Conservation (phyloP, 257 asterid genomes). For the Lithospermum erythrorhizon region DNA sequence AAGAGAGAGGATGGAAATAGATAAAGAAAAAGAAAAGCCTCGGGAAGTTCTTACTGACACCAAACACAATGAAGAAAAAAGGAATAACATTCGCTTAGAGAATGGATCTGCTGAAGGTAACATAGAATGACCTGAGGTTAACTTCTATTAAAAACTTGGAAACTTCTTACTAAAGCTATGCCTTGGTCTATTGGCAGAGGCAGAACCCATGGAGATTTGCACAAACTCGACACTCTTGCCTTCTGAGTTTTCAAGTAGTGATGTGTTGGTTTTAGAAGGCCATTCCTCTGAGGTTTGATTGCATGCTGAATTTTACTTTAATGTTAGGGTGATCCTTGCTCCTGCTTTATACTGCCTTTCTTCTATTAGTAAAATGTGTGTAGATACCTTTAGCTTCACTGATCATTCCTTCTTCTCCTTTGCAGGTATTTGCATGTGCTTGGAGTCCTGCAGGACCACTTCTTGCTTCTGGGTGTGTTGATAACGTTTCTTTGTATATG, state of each 20-base stretch:
- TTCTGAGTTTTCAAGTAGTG: conserved; percentile 56
- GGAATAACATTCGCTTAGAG: conserved; percentile 36
- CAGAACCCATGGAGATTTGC: conserved; percentile 90
- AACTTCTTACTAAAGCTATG: conserved; percentile 9
- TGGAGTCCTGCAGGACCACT: conserved; percentile 92
- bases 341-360: conserved; percentile 4
- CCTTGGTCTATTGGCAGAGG: conserved; percentile 36
- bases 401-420: conserved; percentile 18
- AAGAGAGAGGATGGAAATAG: conserved; percentile 35
- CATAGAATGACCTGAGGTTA: neutral
- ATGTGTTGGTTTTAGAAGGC: conserved; percentile 77
- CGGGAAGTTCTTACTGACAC: conserved; percentile 39
- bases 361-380: conserved; percentile 6
- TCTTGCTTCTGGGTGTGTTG: conserved; percentile 93
- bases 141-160: no score
- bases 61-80: conserved; percentile 38
- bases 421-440: conserved; percentile 97
- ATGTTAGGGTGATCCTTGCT: neutral
- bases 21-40: conserved; percentile 57
- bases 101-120: conserved; percentile 64
- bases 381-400: conserved; percentile 3
- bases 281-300: conserved; percentile 87
- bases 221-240: conserved; percentile 42
- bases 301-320: conserved; percentile 4
- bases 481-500: conserved; percentile 2